Base-by-base conservation (phyloP, 2,329 filamentous ascomycete species). In the Arthrobotrys megalospora region DNA sequence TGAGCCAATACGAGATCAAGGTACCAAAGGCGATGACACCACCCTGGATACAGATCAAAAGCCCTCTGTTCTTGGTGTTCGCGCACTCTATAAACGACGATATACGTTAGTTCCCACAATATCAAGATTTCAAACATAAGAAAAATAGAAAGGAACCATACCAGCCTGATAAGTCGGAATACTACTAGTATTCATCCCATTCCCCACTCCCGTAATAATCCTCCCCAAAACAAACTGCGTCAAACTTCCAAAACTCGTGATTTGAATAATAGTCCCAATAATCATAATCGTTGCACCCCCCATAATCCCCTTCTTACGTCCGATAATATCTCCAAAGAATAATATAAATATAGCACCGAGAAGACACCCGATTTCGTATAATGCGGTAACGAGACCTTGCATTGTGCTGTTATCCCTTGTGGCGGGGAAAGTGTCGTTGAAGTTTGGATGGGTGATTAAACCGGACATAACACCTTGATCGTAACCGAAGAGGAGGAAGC, bases 401-500 rank as follows among this genome's bases (percentile, higher is more conserved):
- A 87, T 86, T 0, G 85, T 86, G n/a, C 85, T 82, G 81, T 86
- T 84, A 79, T 84, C 82, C 38, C 81, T 82, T 1, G 85, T 87
- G 62, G 83, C 85, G 72, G 82, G 83, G 80, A 89, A 88, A 50
- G 86, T 85, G 53, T 86, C 79, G 76, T 86, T 86, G 82, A 88
- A 89, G 6, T 85, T 85, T 0, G 84, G 83, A 2, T 87, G 86
- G 19, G 86, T 86, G 77, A 89, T 88, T 79, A 89, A 87, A 5
- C 88, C 87, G 68, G 84, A 85, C 87, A 89, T 89, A 45, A 87
- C 86, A 80, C 86, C 81, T 82, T 83, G 88, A 76, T 89, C 88
- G 81, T 89, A 89, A 70, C 88, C 88, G 77, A 89, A 89, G n/a
- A 89, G 86, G 32, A 90, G 82, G 84, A 90, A 90, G 21, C 88